phyloP scores from a whole-genome alignment of 164 flowering plant genomes.

The Nelumbo lutea region DNA sequence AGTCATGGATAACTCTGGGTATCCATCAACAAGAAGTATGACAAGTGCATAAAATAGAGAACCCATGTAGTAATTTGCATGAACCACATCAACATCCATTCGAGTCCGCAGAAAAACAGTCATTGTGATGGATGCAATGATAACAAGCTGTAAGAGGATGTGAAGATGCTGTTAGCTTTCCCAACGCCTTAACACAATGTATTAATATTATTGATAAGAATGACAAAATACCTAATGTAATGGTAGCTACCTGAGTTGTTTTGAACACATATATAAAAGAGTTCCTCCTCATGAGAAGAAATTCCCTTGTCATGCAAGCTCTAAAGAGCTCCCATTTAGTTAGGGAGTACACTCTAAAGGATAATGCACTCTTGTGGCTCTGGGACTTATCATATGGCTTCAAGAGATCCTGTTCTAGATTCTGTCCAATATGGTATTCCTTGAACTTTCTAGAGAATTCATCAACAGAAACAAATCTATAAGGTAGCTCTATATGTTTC shows the following conservation, averaged over 20 bases:
- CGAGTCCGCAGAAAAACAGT: conserved; percentile 26
- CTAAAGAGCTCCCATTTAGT: too few relatives aligned
- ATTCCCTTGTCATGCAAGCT: too few relatives aligned
- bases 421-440: background rate
- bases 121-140: conserved; percentile 25
- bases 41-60: conserved; percentile 23
- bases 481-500: background rate
- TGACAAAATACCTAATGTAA: too few relatives aligned
- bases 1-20: conserved; percentile 29
- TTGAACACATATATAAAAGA: too few relatives aligned
- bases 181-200: too few relatives aligned
- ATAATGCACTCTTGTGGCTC: background rate
- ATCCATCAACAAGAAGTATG: conserved; percentile 18
- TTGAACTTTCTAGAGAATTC: background rate
- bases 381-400: background rate
- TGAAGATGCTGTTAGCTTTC: background rate
- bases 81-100: conserved; percentile 21
- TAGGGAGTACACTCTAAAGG: background rate
- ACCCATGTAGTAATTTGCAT: conserved; percentile 24
- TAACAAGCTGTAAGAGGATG: conserved; percentile 21
- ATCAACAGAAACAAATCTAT: background rate
- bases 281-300: too few relatives aligned
- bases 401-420: background rate
- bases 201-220: too few relatives aligned
- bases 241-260: too few relatives aligned